Evolutionary conservation across 2,329 filamentous ascomycete species (phyloP).

Genomic region (Ophiostoma ips): DNA sequence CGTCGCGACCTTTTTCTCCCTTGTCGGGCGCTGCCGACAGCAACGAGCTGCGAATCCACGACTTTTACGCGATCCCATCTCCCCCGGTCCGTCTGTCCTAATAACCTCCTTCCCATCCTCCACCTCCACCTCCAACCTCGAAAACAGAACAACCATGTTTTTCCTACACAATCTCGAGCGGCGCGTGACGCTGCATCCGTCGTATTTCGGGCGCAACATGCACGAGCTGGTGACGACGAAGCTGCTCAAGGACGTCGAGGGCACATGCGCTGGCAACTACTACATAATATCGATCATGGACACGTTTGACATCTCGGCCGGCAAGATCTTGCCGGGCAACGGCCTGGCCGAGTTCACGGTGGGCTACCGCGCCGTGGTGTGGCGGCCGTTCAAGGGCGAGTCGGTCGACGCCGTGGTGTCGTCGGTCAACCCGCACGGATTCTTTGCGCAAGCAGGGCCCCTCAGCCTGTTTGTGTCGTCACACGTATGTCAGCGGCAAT

Average conservation of each 20-base stretch:
- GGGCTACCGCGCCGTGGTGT: constrained; percentile 88
- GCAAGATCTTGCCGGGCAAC: constrained; percentile 79
- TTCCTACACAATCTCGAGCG: constrained; percentile 97
- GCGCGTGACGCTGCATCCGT: constrained; percentile 87
- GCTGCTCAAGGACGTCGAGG: constrained; percentile 85
- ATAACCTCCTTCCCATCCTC: not conserved
- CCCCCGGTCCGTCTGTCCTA: no score
- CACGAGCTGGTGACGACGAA: constrained; percentile 81
- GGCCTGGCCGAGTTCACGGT: constrained; percentile 92
- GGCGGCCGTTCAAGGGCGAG: constrained; percentile 96
- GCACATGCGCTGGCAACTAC: constrained; percentile 87
- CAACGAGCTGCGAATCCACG: no score
- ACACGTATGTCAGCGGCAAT: constrained; percentile 43
- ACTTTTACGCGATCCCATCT: no score
- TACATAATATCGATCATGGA: constrained; percentile 98
- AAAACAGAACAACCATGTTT: no score
- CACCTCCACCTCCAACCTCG: not conserved
- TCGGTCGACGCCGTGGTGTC: constrained; percentile 92
- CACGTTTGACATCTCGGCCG: constrained; percentile 86
- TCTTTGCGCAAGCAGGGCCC: constrained; percentile 75
- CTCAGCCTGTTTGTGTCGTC: constrained; percentile 67
- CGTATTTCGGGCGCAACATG: constrained; percentile 91
- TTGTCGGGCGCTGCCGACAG: not conserved
- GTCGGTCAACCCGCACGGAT: constrained; percentile 80
- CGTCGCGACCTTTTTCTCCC: not conserved